Percentiles rank a stretch among this genome's conserved stretches.
Conservation (phyloP, 345 rosid genomes). For the Dipteronia sinensis region DNA sequence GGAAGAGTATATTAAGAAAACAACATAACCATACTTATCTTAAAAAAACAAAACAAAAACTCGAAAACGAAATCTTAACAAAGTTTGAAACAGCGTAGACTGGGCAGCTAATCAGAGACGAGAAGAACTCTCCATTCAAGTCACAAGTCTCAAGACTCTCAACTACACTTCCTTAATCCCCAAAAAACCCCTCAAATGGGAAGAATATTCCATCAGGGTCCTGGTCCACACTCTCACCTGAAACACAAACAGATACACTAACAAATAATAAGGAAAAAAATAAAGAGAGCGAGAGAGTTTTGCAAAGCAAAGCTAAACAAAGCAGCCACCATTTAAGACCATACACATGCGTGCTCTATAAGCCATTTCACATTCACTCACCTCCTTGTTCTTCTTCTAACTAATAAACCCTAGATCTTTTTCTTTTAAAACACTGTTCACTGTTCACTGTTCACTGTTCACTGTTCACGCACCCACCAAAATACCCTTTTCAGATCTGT, state of each 20-base stretch:
- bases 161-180: background rate
- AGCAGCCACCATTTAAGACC: conserved; percentile 42
- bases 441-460: no score
- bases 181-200: background rate
- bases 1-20: no score
- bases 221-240: background rate
- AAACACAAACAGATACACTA: background rate
- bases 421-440: conserved; percentile 21
- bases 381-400: background rate
- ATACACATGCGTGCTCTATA: conserved; percentile 43
- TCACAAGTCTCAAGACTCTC: no score
- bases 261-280: background rate
- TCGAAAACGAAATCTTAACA: background rate
- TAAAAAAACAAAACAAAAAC: background rate
- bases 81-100: background rate
- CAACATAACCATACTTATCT: background rate
- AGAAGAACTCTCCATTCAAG: no score
- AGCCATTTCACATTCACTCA: conserved; percentile 37
- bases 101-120: no score
- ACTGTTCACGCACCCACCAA: conserved; percentile 20
- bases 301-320: background rate
- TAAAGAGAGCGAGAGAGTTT: background rate
- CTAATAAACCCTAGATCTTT: conserved; percentile 51
- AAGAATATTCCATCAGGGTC: background rate
- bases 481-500: conserved; percentile 43